phyloP scores from a whole-genome alignment of 192 early-diverging fungal species.

The Jimgerdemannia lactiflua region DNA sequence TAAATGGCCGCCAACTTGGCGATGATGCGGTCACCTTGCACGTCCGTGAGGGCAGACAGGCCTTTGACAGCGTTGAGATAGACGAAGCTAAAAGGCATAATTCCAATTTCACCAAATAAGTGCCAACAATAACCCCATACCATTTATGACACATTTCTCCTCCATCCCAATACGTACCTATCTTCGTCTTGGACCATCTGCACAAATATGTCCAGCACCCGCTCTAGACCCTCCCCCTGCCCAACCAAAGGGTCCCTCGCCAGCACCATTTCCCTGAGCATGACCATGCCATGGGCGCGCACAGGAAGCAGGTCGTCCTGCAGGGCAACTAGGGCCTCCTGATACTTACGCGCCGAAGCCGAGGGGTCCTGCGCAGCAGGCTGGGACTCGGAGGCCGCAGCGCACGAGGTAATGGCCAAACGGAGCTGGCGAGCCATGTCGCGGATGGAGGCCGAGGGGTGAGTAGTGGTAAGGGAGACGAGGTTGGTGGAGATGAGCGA shows the following conservation, averaged over 20 bases:
- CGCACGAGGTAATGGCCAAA: slow-evolving; percentile 39
- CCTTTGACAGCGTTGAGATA: slow-evolving; percentile 94
- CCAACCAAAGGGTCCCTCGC: slow-evolving; percentile 57
- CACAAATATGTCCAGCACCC: slow-evolving; percentile 73
- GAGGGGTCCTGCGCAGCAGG: not conserved
- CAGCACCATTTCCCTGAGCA: slow-evolving; percentile 80
- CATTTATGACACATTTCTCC: not conserved
- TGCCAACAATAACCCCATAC: slow-evolving; percentile 7
- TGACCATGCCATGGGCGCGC: slow-evolving; percentile 81
- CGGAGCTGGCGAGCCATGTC: slow-evolving; percentile 43
- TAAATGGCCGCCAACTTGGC: slow-evolving; percentile 69
- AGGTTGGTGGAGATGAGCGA: slow-evolving; percentile 31
- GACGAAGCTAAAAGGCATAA: slow-evolving; percentile 60
- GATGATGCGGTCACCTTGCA: slow-evolving; percentile 70
- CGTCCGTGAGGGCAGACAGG: slow-evolving; percentile 78
- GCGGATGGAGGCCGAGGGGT: slow-evolving; percentile 37
- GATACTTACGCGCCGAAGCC: slow-evolving; percentile 51
- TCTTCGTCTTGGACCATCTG: slow-evolving; percentile 76
- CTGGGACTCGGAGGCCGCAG: slow-evolving; percentile 16
- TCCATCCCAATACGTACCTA: slow-evolving; percentile 40
- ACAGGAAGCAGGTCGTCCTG: slow-evolving; percentile 80
- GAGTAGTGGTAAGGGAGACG: slow-evolving; percentile 18
- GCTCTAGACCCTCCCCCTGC: slow-evolving; percentile 54
- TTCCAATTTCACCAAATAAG: slow-evolving; percentile 7
- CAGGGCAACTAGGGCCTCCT: slow-evolving; percentile 74